phyloP scores from a whole-genome alignment of 257 asterid genomes.

The Cordia subcordata region DNA sequence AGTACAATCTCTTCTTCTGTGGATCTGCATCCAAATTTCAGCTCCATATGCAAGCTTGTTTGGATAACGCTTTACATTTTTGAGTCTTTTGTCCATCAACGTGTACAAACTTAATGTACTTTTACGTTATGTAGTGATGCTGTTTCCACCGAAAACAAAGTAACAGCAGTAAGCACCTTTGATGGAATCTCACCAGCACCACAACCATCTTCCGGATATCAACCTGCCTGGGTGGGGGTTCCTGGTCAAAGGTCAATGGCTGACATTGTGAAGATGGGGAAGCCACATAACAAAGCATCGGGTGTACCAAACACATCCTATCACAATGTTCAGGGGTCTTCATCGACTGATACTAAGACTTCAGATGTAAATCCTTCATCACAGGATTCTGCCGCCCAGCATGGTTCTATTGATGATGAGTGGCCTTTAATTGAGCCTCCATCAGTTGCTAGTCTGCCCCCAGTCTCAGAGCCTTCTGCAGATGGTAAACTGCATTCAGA shows the following conservation, averaged over 20 bases:
- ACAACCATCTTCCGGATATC: constrained; percentile 50
- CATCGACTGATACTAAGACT: constrained; percentile 27
- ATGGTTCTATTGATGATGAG: constrained; percentile 42
- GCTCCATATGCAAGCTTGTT: neutral
- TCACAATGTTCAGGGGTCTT: constrained; percentile 36
- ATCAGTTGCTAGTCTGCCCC: constrained; percentile 24
- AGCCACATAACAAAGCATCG: constrained; percentile 43
- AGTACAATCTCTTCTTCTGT: too few species aligned
- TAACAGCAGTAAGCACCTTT: constrained; percentile 25
- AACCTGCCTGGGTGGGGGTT: constrained; percentile 56
- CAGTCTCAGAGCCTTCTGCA: constrained; percentile 37
- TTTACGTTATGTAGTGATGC: constrained; percentile 43
- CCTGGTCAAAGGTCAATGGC: constrained; percentile 93
- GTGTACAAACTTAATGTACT: constrained; percentile 1
- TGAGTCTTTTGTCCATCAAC: neutral
- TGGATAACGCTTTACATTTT: neutral
- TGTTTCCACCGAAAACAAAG: constrained; percentile 38
- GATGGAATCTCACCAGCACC: constrained; percentile 38
- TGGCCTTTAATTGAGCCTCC: constrained; percentile 75
- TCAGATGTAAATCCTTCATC: constrained; percentile 28
- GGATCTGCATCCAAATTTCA: too few species aligned
- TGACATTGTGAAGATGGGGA: constrained; percentile 94
- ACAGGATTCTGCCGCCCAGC: constrained; percentile 37
- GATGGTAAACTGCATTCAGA: constrained; percentile 48
- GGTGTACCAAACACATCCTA: constrained; percentile 37